Percentiles rank a stretch among this genome's conserved stretches.
phyloP scores from a whole-genome alignment of 768 basidiomycete genomes.

The Dacryopinax spathularia region DNA sequence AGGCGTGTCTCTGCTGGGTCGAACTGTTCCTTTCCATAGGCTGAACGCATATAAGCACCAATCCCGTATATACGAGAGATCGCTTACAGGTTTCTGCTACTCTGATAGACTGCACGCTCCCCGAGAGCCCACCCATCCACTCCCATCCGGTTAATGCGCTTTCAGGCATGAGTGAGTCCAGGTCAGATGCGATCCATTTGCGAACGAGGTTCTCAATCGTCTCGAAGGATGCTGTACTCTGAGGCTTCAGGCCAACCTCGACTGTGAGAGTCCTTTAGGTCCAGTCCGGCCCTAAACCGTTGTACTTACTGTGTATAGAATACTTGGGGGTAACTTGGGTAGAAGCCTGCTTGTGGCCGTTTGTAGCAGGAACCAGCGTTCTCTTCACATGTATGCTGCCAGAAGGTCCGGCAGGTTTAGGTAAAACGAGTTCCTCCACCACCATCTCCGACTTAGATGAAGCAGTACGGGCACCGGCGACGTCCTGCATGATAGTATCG shows the following conservation, averaged over 20 bases:
- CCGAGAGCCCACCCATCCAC: neutral
- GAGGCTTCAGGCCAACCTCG: neutral
- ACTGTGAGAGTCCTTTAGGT: neutral
- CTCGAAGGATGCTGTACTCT: neutral
- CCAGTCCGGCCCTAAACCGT: neutral
- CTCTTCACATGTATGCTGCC: no score
- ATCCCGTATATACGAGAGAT: slow-evolving; percentile 22
- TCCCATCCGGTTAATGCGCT: neutral
- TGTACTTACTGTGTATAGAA: neutral
- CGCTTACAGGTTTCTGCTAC: neutral
- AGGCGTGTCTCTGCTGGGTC: slow-evolving; percentile 46
- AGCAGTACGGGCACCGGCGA: neutral
- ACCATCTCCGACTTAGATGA: neutral
- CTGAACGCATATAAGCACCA: slow-evolving; percentile 22
- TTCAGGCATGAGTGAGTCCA: neutral
- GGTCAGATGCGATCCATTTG: neutral
- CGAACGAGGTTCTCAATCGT: neutral
- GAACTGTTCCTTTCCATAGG: slow-evolving; percentile 42
- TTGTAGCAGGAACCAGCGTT: no score
- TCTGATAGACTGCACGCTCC: neutral
- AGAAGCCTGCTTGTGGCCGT: no score
- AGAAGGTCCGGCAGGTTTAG: no score
- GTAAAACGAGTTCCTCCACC: no score
- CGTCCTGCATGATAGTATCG: neutral
- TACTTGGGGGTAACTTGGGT: no score